A percentile compares a stretch with the other conserved stretches of the same genome.
Evolutionary conservation across 495 filamentous ascomycete genomes (phyloP).

Genomic region (Letharia lupina): DNA sequence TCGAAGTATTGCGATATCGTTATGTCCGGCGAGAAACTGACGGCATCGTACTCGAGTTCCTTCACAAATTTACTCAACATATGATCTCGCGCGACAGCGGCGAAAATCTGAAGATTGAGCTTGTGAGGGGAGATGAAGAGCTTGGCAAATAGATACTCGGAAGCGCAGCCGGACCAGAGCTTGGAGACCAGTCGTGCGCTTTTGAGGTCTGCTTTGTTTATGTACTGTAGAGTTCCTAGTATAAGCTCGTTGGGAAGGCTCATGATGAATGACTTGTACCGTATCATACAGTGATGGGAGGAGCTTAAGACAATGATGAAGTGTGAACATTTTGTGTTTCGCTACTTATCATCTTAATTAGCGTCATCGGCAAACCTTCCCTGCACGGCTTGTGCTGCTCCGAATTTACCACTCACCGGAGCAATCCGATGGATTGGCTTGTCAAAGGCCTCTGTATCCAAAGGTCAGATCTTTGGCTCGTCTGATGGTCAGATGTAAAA

Average conservation of each 20-base stretch:
- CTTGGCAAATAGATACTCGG: neutral
- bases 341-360: too few relatives aligned
- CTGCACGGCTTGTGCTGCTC: neutral
- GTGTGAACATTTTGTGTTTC: neutral
- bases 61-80: neutral
- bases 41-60: neutral
- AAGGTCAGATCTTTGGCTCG: too few relatives aligned
- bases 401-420: too few relatives aligned
- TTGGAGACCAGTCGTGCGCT: neutral
- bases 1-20: neutral
- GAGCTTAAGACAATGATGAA: neutral
- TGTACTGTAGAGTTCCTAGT: neutral
- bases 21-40: neutral
- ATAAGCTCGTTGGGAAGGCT: neutral
- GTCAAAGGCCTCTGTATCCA: too few relatives aligned
- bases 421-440: too few relatives aligned
- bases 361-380: neutral
- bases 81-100: neutral
- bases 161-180: neutral
- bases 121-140: slow-evolving; percentile 5
- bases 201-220: neutral
- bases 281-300: neutral
- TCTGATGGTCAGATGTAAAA: neutral
- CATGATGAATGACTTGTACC: neutral
- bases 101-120: neutral